phyloP scores from a whole-genome alignment of 345 rosid genomes.

The Gossypium thurberi region DNA sequence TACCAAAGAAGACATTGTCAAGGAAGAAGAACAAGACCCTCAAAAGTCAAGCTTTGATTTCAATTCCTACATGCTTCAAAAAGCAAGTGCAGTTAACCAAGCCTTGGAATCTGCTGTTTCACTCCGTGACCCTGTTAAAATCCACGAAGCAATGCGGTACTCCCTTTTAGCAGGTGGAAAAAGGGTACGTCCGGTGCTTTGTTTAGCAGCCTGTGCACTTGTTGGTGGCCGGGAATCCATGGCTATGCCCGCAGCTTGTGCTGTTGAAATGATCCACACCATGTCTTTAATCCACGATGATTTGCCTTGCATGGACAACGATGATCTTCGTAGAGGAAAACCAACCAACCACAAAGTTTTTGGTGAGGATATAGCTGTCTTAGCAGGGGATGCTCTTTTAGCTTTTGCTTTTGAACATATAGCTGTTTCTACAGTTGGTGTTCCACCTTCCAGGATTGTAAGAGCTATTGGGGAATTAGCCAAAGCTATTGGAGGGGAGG shows the following conservation, averaged over 20 bases:
- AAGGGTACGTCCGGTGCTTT: constrained; percentile 73
- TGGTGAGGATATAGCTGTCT: constrained; percentile 77
- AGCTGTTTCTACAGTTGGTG: constrained; percentile 44
- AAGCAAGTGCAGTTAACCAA: constrained; percentile 53
- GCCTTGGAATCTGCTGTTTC: constrained; percentile 63
- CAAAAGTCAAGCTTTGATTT: constrained; percentile 54
- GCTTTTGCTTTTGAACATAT: constrained; percentile 74
- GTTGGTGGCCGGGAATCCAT: constrained; percentile 58
- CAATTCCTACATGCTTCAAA: constrained; percentile 61
- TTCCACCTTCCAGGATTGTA: constrained; percentile 41
- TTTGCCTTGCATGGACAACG: constrained; percentile 93
- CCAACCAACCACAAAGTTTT: constrained; percentile 83
- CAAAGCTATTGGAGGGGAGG: constrained; percentile 52
- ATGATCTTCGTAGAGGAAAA: constrained; percentile 90
- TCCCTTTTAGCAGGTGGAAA: constrained; percentile 88
- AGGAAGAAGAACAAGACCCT: constrained; percentile 24
- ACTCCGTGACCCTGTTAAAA: constrained; percentile 58
- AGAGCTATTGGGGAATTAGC: constrained; percentile 71
- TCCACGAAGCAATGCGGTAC: constrained; percentile 93
- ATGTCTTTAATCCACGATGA: constrained; percentile 97
- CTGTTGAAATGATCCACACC: constrained; percentile 89
- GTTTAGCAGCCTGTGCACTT: constrained; percentile 83
- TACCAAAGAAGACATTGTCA: constrained; percentile 35
- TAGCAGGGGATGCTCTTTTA: constrained; percentile 87
- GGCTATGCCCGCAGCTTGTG: constrained; percentile 90